These are phyloP conservation scores for Mycena vulgaris DNA, from an alignment of 768 basidiomycete genomes.

Conservation along the genomic window DNA sequence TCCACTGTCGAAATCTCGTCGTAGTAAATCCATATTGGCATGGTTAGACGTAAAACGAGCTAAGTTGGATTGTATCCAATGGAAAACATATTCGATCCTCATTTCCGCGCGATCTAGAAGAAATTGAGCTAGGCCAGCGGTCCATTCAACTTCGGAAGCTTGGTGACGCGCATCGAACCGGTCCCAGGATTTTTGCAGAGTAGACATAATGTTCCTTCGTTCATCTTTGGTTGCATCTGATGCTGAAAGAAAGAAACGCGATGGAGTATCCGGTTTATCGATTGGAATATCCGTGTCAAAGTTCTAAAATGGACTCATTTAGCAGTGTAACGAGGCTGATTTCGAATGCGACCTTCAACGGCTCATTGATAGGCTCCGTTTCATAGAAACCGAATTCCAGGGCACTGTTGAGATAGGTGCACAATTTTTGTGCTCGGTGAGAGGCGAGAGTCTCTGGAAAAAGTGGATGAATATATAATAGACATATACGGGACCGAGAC, in stretches of 20 bases:
- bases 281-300: conserved; percentile 63
- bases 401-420: conserved; percentile 60
- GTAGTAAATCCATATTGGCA: conserved; percentile 61
- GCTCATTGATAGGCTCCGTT: conserved; percentile 60
- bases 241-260: conserved; percentile 49
- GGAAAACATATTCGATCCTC: conserved; percentile 62
- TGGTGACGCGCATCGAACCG: conserved; percentile 50
- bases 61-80: conserved; percentile 67
- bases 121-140: conserved; percentile 52
- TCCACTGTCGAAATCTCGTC: conserved; percentile 58
- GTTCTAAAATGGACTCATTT: conserved; percentile 53
- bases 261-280: conserved; percentile 51
- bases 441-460: conserved; percentile 61
- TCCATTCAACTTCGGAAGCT: conserved; percentile 60
- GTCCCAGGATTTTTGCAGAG: conserved; percentile 50
- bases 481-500: conserved; percentile 37
- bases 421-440: conserved; percentile 62
- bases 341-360: conserved; percentile 59
- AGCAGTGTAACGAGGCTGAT: not conserved
- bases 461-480: not conserved
- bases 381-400: conserved; percentile 64
- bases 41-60: conserved; percentile 61
- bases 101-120: conserved; percentile 56
- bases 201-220: conserved; percentile 34
- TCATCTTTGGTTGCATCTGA: conserved; percentile 41